Conservation (phyloP, 164 flowering plant genomes). For the Magnolia officinalis region DNA sequence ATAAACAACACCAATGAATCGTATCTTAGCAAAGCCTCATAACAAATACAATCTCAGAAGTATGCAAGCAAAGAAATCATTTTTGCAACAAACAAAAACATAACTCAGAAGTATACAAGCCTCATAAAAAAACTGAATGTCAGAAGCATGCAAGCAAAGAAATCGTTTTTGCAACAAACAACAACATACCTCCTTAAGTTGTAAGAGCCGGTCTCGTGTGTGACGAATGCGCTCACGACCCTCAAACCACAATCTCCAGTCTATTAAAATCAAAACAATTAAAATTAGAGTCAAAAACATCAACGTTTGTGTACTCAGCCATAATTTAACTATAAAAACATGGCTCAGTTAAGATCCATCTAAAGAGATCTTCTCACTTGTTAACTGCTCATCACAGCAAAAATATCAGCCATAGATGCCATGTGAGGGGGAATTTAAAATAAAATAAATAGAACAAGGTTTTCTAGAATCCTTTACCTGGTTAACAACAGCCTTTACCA, state of each 20-base stretch:
- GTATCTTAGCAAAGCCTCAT: no score
- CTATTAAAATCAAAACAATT: slow-evolving; percentile 27
- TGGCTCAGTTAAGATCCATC: no score
- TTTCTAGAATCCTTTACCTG: no score
- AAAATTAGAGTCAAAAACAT: not conserved
- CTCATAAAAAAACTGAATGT: not conserved
- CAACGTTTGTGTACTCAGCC: not conserved
- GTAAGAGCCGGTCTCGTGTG: slow-evolving; percentile 70
- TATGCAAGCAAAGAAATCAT: not conserved
- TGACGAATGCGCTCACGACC: slow-evolving; percentile 63
- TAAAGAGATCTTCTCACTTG: no score
- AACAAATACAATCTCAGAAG: not conserved
- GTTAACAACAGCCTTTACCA: no score
- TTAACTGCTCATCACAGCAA: no score
- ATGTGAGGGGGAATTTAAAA: no score
- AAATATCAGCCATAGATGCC: no score
- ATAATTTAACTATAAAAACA: no score
- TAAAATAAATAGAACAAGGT: no score
- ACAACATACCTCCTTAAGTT: slow-evolving; percentile 62
- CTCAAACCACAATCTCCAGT: slow-evolving; percentile 62
- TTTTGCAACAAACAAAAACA: no score
- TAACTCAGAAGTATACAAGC: not conserved
- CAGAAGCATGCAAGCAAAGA: not conserved
- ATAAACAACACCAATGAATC: no score
- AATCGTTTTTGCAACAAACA: not conserved